A percentile compares a stretch with the other conserved stretches of the same genome.
These are phyloP conservation scores for Penicillium salamii DNA, from an alignment of 495 filamentous ascomycete genomes.

Conservation along the genomic window DNA sequence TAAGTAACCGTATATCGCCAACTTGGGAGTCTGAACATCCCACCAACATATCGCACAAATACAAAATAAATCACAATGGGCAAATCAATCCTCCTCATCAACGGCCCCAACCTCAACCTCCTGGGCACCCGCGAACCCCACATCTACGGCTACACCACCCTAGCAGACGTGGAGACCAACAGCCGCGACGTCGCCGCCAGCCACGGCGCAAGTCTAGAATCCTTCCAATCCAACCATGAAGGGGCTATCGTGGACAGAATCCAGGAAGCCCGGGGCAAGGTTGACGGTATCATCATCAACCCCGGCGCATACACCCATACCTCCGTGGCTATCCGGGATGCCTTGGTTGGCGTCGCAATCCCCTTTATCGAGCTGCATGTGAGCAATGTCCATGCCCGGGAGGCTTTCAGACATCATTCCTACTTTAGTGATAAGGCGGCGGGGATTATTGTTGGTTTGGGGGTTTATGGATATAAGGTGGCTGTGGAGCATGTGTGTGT, in stretches of 20 bases:
- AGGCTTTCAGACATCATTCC: constrained; percentile 60
- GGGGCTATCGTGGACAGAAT: constrained; percentile 62
- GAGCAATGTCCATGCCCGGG: constrained; percentile 64
- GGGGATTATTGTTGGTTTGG: constrained; percentile 65
- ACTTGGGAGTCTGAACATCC: too few species aligned
- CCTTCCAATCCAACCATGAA: constrained; percentile 67
- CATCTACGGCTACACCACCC: constrained; percentile 65
- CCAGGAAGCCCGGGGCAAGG: constrained; percentile 48
- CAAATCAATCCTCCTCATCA: constrained; percentile 68
- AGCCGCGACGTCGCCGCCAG: constrained; percentile 40
- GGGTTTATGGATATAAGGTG: constrained; percentile 65
- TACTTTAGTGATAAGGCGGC: constrained; percentile 70
- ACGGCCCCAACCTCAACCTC: constrained; percentile 80
- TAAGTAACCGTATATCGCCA: too few species aligned
- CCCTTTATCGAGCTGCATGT: constrained; percentile 73
- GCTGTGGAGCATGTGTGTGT: constrained; percentile 60
- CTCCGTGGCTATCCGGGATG: constrained; percentile 65
- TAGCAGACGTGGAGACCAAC: constrained; percentile 52
- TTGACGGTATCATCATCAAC: constrained; percentile 67
- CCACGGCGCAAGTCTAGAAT: constrained; percentile 40
- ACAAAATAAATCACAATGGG: constrained; percentile 22
- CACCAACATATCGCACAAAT: too few species aligned
- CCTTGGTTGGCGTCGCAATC: constrained; percentile 58
- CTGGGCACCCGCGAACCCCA: constrained; percentile 69
- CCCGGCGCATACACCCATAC: constrained; percentile 68